A percentile compares a stretch with the other conserved stretches of the same genome.
These are phyloP conservation scores for Apophysomyces trapeziformis DNA, from an alignment of 371 early-diverging fungal species.

Conservation along the genomic window DNA sequence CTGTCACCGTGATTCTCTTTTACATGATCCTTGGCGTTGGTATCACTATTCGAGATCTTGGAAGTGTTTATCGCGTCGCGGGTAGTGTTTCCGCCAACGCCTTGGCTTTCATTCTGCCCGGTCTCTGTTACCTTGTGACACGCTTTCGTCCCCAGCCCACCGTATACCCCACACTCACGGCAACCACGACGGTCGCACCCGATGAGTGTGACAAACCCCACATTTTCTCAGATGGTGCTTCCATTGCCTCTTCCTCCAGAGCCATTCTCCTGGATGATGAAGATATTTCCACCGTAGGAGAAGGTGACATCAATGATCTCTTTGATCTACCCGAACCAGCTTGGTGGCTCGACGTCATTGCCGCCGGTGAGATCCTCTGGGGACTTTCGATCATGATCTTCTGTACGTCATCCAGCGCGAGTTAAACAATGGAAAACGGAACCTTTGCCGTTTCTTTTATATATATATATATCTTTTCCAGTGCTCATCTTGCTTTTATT, in stretches of 20 bases:
- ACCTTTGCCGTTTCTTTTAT: conserved; percentile 13
- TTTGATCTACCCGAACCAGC: conserved; percentile 10
- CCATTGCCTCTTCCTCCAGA: conserved; percentile 9
- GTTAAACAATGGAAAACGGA: not conserved
- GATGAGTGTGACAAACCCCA: conserved; percentile 7
- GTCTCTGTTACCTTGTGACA: conserved; percentile 48
- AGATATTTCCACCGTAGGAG: conserved; percentile 24
- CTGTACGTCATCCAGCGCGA: conserved; percentile 20
- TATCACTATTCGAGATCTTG: conserved; percentile 48
- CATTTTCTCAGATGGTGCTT: not conserved
- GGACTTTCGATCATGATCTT: conserved; percentile 46
- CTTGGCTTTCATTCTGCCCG: conserved; percentile 63
- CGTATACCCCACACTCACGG: conserved; percentile 19
- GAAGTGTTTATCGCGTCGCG: conserved; percentile 57
- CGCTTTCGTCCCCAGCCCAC: conserved; percentile 12
- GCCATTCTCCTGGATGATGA: conserved; percentile 23
- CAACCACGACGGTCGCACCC: conserved; percentile 17
- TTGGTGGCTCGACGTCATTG: conserved; percentile 32
- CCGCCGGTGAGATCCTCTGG: conserved; percentile 39
- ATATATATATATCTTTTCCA: not conserved
- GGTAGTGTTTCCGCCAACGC: conserved; percentile 63
- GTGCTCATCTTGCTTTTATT: not conserved
- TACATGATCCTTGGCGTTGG: conserved; percentile 36
- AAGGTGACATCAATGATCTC: conserved; percentile 6
- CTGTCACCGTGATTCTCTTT: conserved; percentile 49